Percentiles rank a stretch among this genome's conserved stretches.
Evolutionary conservation across 2,329 filamentous ascomycete species (phyloP).

Genomic region (Colletotrichum tropicicola): DNA sequence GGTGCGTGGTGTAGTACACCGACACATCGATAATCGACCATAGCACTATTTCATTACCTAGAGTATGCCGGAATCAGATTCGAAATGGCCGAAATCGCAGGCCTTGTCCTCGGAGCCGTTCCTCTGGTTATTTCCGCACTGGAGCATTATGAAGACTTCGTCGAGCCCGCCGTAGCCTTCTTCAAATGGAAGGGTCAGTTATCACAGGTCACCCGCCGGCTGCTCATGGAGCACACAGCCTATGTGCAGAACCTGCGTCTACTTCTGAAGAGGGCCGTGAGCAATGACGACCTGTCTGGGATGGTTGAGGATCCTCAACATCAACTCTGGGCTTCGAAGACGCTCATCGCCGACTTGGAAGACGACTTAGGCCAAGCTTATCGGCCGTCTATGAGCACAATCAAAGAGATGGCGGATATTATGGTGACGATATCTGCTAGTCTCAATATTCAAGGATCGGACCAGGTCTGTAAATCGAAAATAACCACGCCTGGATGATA

Average conservation of each 20-base stretch:
- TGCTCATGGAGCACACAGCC: neutral
- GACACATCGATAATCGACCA: no score
- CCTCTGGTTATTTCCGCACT: slow-evolving; percentile 33
- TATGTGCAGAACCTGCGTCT: neutral
- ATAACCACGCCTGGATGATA: no score
- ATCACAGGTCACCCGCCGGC: neutral
- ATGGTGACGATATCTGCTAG: neutral
- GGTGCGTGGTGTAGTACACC: no score
- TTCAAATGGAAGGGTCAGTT: neutral
- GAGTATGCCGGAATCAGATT: no score
- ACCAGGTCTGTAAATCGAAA: neutral
- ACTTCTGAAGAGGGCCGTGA: neutral
- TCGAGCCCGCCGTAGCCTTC: neutral
- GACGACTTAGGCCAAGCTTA: neutral
- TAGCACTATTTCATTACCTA: neutral
- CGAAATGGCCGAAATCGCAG: slow-evolving; percentile 31
- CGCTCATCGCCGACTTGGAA: neutral
- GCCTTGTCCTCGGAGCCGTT: slow-evolving; percentile 34
- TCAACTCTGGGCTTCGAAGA: neutral
- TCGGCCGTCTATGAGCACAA: neutral
- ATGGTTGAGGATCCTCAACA: slow-evolving; percentile 1
- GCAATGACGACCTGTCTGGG: neutral
- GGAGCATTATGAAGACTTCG: slow-evolving; percentile 27
- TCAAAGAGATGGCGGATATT: neutral
- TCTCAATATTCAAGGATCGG: neutral